Evolutionary conservation across 306 rosid species (phyloP), one percentile per base, ranked within the genome.

Genomic region (Begonia masoniana): DNA sequence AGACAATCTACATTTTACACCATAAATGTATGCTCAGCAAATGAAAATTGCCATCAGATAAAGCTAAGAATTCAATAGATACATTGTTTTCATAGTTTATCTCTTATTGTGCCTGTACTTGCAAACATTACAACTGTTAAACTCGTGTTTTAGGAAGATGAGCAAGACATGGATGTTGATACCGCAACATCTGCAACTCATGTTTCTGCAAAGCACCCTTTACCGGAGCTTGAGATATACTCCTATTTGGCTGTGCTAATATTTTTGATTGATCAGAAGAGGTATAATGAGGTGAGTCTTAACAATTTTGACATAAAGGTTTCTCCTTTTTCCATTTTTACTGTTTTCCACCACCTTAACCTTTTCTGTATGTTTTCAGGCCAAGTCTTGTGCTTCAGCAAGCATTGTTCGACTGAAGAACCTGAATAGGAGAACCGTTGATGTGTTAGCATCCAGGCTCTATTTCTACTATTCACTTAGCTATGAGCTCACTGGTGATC

Each of bases 141-240:
- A 26, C 21, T 15, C 53, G 63, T 55, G 49, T 56, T 73, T 13
- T 56, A 91, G 97, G 97, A 80, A 0, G 88, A 75, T 50, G 97
- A 77, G n/a, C 85, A 77, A 9, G 97, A 85, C 66, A 91, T 91
- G 97, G 97, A 86, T 43, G 94, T 91, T 46, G 96, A 91, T 49
- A 82, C 85, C 3, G 92, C 82, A 47, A 75, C 96, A 12, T 82
- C 95, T 43, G 76, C 81, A 15, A 66, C 80, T 65, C 96, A 77
- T 63, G 71, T 72, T 57, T 69, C 78, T 0, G 42, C 66, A n/a
- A 91, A 91, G 43, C 96, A 83, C 64, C 60, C 75, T 50, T 63
- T 79, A 59, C 97, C 94, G 11, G 97, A 91, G 82, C 74, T 86
- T 42, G 97, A 91, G 82, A 86, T 91, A 55, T 91, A 69, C 74